phyloP scores from a whole-genome alignment of 1,284 basidiomycete genomes.

The Malassezia dermatis region DNA sequence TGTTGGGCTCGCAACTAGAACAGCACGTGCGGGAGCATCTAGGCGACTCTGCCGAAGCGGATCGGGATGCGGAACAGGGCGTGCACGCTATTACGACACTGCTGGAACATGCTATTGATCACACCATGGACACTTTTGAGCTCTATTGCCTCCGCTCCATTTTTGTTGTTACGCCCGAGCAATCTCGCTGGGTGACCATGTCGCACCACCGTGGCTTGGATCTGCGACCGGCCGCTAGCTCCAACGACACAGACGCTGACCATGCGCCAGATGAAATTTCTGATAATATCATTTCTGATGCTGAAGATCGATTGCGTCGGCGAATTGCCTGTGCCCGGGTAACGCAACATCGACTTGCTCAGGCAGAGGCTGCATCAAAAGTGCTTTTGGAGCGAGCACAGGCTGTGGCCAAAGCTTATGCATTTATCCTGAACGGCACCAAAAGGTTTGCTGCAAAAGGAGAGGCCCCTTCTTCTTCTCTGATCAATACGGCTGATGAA shows the following conservation, averaged over 20 bases:
- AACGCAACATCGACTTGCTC: conserved; percentile 13
- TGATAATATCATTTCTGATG: background rate
- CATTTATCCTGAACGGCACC: conserved; percentile 7
- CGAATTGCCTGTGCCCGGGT: conserved; percentile 5
- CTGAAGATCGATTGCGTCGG: conserved; percentile 14
- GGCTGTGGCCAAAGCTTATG: background rate
- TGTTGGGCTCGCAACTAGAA: conserved; percentile 34
- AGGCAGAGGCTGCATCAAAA: conserved; percentile 17
- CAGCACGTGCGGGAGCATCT: conserved; percentile 21
- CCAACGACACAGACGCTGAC: background rate
- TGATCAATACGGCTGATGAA: conserved; percentile 20
- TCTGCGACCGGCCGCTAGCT: conserved; percentile 21
- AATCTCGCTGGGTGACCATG: conserved; percentile 38
- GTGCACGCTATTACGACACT: conserved; percentile 39
- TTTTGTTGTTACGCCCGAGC: conserved; percentile 35
- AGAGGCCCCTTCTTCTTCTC: background rate
- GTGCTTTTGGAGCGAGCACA: conserved; percentile 20
- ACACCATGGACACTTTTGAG: conserved; percentile 44
- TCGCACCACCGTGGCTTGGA: conserved; percentile 44
- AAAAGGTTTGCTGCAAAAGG: background rate
- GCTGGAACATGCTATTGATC: conserved; percentile 43
- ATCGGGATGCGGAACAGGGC: conserved; percentile 32
- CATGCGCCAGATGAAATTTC: background rate
- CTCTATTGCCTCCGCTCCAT: conserved; percentile 40
- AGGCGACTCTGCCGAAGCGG: conserved; percentile 21